phyloP scores from a whole-genome alignment of 2,329 filamentous ascomycete genomes.

The Botryotinia globosa region DNA sequence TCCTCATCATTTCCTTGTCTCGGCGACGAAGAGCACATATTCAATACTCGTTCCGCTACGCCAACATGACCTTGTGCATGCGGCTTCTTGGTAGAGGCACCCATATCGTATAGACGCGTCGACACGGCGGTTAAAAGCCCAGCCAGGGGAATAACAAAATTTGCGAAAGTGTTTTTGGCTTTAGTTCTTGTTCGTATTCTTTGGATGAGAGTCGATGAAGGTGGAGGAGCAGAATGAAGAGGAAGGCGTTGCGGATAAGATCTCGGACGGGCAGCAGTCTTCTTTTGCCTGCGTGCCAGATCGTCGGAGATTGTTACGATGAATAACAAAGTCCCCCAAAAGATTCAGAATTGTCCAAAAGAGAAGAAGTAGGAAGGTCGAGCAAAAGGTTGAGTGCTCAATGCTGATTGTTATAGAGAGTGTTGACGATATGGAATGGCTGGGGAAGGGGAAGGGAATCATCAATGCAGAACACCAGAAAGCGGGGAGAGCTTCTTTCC shows the following conservation, averaged over 20 bases:
- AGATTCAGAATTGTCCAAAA: background rate
- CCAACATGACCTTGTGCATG: constrained; percentile 9
- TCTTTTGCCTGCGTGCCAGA: constrained; percentile 16
- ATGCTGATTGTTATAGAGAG: constrained; percentile 2
- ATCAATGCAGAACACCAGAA: constrained; percentile 2
- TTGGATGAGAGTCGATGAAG: background rate
- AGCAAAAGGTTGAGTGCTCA: background rate
- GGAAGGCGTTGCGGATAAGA: background rate
- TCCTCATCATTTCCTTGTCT: constrained; percentile 15
- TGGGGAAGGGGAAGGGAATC: background rate
- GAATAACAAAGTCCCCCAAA: background rate
- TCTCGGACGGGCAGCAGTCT: background rate
- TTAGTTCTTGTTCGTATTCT: constrained; percentile 12
- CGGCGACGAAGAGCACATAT: background rate
- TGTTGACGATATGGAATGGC: constrained; percentile 10
- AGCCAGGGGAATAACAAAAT: constrained; percentile 30
- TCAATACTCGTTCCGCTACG: constrained; percentile 6
- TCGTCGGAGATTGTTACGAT: background rate
- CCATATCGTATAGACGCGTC: constrained; percentile 32
- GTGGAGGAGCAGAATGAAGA: background rate
- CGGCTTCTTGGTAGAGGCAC: constrained; percentile 17
- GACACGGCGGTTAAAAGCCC: constrained; percentile 26
- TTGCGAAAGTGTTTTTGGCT: constrained; percentile 19
- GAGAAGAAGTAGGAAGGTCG: background rate
- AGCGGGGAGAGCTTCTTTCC: constrained; percentile 31